phyloP scores from a whole-genome alignment of 352 stramenopile genomes.

The Pythium aphanidermatum region DNA sequence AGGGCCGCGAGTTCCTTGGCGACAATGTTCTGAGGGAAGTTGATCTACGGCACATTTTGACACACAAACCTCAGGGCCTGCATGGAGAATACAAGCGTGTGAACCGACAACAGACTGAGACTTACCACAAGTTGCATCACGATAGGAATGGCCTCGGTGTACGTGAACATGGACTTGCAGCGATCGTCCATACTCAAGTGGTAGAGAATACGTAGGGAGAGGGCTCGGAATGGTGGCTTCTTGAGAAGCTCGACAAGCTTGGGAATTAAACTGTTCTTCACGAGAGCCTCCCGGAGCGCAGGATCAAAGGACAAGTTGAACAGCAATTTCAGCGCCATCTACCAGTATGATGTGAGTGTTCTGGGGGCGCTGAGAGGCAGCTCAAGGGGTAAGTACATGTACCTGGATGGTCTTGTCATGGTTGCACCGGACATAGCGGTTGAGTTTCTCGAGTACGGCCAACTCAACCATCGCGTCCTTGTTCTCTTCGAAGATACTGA shows the following conservation, averaged over 20 bases:
- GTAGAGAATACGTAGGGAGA: conserved; percentile 91
- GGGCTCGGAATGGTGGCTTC: conserved; percentile 83
- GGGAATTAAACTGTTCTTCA: conserved; percentile 86
- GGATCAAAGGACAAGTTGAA: conserved; percentile 96
- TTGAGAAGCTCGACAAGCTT: conserved; percentile 93
- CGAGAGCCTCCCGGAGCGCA: conserved; percentile 74
- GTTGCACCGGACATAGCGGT: conserved; percentile 75
- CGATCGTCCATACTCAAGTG: conserved; percentile 93
- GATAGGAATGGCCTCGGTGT: conserved; percentile 92
- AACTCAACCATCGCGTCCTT: conserved; percentile 89
- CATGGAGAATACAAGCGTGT: no score
- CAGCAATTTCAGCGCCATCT: conserved; percentile 81
- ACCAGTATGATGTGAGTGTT: not conserved
- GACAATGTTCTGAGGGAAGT: conserved; percentile 90
- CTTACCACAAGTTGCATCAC: conserved; percentile 89
- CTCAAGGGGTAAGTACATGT: no score
- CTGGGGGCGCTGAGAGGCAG: no score
- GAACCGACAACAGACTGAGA: no score
- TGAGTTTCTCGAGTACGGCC: conserved; percentile 65
- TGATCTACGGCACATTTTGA: conserved; percentile 77
- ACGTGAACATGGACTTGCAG: conserved; percentile 94
- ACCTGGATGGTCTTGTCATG: conserved; percentile 81
- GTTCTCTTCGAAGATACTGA: conserved; percentile 95
- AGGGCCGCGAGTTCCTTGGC: conserved; percentile 92
- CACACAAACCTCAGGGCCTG: no score